A percentile compares a stretch with the other conserved stretches of the same genome.
phyloP scores from a whole-genome alignment of 176 grass and related monocot genomes.

The Aegilops bicornis region DNA sequence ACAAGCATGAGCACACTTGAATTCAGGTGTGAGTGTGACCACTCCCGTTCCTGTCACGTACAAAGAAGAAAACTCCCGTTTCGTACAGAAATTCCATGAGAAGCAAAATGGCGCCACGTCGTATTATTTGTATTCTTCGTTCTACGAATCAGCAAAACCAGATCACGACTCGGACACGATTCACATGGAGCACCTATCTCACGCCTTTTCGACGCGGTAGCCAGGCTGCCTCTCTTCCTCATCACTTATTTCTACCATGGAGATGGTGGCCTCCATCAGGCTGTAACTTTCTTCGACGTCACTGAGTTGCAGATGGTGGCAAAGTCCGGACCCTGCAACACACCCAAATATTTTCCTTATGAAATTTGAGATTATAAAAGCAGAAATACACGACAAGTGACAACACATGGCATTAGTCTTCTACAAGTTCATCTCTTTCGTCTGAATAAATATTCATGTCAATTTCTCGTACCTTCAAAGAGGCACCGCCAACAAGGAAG shows the following conservation, averaged over 20 bases:
- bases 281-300: slow-evolving; percentile 88
- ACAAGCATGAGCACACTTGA: not conserved
- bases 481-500: slow-evolving; percentile 96
- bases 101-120: slow-evolving; percentile 14
- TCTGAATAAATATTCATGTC: too few relatives aligned
- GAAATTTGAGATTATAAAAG: not conserved
- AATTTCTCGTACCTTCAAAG: slow-evolving; percentile 67
- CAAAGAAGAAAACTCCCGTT: slow-evolving; percentile 14
- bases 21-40: not conserved
- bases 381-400: not conserved
- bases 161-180: not conserved
- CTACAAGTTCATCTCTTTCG: not conserved
- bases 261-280: slow-evolving; percentile 39
- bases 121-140: slow-evolving; percentile 29
- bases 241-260: slow-evolving; percentile 21
- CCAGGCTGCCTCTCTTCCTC: not conserved
- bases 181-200: slow-evolving; percentile 12
- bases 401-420: not conserved
- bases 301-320: slow-evolving; percentile 90
- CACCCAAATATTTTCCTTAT: not conserved
- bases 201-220: not conserved
- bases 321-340: slow-evolving; percentile 65
- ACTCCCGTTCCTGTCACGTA: not conserved
- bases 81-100: slow-evolving; percentile 21
- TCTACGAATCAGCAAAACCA: not conserved